Percentiles rank a stretch among this genome's conserved stretches.
Evolutionary conservation across 305 asterid species (phyloP).

Genomic region (Solanum hybrid): DNA sequence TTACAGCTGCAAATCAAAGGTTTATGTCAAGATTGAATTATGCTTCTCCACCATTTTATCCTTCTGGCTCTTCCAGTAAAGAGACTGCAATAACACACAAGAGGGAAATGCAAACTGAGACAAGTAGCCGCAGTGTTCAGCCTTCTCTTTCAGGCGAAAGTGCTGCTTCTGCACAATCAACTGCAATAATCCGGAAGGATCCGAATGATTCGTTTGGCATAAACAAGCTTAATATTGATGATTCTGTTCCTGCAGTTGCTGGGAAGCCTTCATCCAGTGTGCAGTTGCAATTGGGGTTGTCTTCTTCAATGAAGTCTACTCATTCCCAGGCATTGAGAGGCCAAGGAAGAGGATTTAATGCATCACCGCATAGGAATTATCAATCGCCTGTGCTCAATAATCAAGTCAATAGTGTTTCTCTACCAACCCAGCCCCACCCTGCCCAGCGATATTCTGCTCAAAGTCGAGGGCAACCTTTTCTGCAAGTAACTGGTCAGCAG

Average conservation of each 20-base stretch:
- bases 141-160: conserved; percentile 32
- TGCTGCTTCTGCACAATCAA: conserved; percentile 32
- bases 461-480: conserved; percentile 29
- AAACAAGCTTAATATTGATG: conserved; percentile 50
- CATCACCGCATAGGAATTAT: conserved; percentile 45
- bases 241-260: conserved; percentile 38
- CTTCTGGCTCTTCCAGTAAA: conserved; percentile 70
- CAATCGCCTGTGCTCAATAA: conserved; percentile 44
- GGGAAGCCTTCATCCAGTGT: conserved; percentile 50
- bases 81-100: conserved; percentile 30
- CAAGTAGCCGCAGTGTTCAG: conserved; percentile 37
- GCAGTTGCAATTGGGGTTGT: conserved; percentile 33
- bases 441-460: conserved; percentile 28
- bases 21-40: conserved; percentile 75
- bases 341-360: conserved; percentile 68
- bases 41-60: conserved; percentile 98
- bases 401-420: conserved; percentile 48
- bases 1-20: conserved; percentile 42
- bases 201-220: conserved; percentile 43
- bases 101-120: conserved; percentile 45
- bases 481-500: conserved; percentile 35
- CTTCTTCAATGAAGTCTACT: conserved; percentile 22
- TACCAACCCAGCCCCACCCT: conserved; percentile 37
- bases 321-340: conserved; percentile 40
- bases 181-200: conserved; percentile 37